These are phyloP conservation scores for Camellia oleifera DNA, from an alignment of 179 eudicot species.

Conservation along the genomic window DNA sequence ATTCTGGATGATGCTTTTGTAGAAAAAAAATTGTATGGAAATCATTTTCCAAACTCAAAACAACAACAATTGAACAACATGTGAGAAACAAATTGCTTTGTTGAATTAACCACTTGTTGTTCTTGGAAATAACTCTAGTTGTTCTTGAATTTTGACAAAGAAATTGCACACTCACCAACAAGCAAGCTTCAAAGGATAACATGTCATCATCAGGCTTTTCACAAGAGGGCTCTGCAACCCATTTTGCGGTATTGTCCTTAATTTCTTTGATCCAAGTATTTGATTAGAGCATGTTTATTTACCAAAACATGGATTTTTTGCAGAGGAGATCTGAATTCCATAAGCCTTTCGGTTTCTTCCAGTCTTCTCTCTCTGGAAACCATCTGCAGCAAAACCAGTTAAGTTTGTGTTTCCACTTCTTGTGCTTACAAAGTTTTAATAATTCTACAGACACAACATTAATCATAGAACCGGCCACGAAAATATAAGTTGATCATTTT, in stretches of 20 bases:
- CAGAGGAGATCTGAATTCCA: conserved; percentile 46
- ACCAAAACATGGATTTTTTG: neutral
- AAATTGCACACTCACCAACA: conserved; percentile 16
- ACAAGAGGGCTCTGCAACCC: conserved; percentile 43
- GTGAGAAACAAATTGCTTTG: too few species aligned
- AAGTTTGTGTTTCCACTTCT: conserved; percentile 10
- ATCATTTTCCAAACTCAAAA: too few species aligned
- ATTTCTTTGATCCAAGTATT: neutral
- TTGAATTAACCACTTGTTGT: neutral
- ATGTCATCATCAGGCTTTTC: conserved; percentile 34
- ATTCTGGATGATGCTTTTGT: too few species aligned
- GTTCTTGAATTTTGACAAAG: conserved; percentile 13
- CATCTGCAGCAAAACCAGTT: conserved; percentile 56
- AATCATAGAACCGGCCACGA: too few species aligned
- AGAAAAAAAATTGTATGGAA: too few species aligned
- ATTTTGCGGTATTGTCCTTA: conserved; percentile 29
- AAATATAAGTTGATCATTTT: too few species aligned
- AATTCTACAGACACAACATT: too few species aligned
- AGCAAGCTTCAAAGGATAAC: conserved; percentile 21
- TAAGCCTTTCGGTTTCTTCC: conserved; percentile 45
- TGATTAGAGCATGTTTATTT: neutral
- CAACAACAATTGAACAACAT: too few species aligned
- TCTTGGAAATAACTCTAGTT: neutral
- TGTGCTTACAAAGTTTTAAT: too few species aligned
- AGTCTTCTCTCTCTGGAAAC: conserved; percentile 32